Conservation (phyloP, 2,329 filamentous ascomycete genomes). For the Colletotrichum cuscutae region DNA sequence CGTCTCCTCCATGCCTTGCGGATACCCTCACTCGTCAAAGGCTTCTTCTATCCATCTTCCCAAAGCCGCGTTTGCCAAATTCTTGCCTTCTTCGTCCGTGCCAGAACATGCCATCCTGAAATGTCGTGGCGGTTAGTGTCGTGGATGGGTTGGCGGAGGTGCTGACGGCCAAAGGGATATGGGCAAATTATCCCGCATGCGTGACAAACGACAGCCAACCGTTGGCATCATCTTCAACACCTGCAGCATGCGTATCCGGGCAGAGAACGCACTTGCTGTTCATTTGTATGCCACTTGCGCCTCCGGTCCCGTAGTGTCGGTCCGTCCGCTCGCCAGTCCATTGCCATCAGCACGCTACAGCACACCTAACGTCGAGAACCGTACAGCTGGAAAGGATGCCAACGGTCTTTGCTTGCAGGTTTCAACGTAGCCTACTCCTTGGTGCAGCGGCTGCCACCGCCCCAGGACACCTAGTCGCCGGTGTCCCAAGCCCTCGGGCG, state of each 20-base stretch:
- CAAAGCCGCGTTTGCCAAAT: not conserved
- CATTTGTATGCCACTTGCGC: not conserved
- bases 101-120: not conserved
- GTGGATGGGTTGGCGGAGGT: not conserved
- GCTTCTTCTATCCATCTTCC: not conserved
- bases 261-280: not conserved
- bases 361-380: conserved; percentile 3
- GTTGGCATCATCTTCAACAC: not conserved
- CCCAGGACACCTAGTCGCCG: conserved; percentile 12
- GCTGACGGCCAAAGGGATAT: not conserved
- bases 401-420: conserved; percentile 13
- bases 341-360: not conserved
- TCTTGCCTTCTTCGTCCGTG: not conserved
- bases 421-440: not conserved
- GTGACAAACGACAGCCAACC: not conserved
- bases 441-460: conserved; percentile 10
- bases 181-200: not conserved
- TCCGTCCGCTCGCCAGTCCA: not conserved
- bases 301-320: not conserved
- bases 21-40: not conserved
- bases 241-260: not conserved
- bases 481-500: conserved; percentile 24
- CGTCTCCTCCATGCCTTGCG: too few species aligned
- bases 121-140: too few species aligned
- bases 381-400: not conserved